Base-by-base conservation (phyloP, 2,329 filamentous ascomycete genomes). In the Aureobasidium sp. region DNA sequence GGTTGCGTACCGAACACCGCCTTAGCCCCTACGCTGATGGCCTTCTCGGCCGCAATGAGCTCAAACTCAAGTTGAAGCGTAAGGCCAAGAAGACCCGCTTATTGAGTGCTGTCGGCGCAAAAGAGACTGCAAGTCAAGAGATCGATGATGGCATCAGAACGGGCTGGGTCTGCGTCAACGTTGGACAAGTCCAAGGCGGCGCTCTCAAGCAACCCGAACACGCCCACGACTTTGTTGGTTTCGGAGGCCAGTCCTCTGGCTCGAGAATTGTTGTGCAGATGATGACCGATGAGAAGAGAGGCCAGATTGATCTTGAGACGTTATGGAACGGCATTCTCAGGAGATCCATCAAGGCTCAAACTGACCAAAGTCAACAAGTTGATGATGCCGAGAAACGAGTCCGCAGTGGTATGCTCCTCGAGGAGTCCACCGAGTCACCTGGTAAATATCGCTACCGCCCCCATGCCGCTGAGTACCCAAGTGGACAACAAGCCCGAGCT, bases 131-230 rank as follows among this genome's bases (percentile, higher is more conserved):
- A 10, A 76, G 76, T 8, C 79, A 80, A 11, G 77, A 77, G 12
- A 73, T 78, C 1, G 90, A 95, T 61, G 88, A 96, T 64, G 91
- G 90, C 2, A 87, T 95, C 49, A 84, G 86, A 11, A 96, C 91
- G 1, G 90, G 90, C 8, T 98, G 93, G 93, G 86, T 98, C 17
- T 98, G 93, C 69, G 87, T 97, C 56, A 94, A 95, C 65, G 79
- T 93, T 8, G 88, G 88, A 4, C 80, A 79, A 14, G 77, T 89
- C 1, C 80, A 85, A 38, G 88, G 88, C 4, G 81, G 80, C 7
- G 77, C 88, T 2, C 78, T 85, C 35, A 54, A 57, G 34, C 30
- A 42, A 10, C 16, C 45, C 11, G 53, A 60, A 2, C 57, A 60
- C 35, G 61, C 67, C 4, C 61, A 69, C 29, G 75, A 79, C 7